Evolutionary conservation across 768 basidiomycete genomes (phyloP).

Genomic region (Serendipita sp.): DNA sequence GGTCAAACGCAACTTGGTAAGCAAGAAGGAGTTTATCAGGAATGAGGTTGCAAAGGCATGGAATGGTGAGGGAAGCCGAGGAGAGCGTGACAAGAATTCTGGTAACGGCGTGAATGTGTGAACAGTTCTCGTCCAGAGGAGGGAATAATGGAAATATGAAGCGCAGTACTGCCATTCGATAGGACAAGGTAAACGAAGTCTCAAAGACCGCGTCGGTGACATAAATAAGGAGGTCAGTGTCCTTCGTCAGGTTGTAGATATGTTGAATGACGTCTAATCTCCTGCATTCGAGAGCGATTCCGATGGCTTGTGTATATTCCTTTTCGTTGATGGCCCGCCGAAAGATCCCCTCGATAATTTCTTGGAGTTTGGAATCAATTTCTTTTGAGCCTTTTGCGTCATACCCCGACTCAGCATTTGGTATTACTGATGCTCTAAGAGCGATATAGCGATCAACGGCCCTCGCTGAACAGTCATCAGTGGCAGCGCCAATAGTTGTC

Average conservation of each 20-base stretch:
- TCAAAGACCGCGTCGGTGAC: slow-evolving; percentile 86
- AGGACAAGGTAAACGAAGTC: slow-evolving; percentile 72
- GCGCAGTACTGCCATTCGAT: slow-evolving; percentile 65
- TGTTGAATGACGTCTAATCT: slow-evolving; percentile 73
- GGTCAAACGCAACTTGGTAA: slow-evolving; percentile 91
- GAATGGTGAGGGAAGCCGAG: slow-evolving; percentile 60
- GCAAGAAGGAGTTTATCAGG: slow-evolving; percentile 59
- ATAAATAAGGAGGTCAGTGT: slow-evolving; percentile 70
- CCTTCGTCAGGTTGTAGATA: slow-evolving; percentile 57
- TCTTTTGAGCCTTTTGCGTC: slow-evolving; percentile 31
- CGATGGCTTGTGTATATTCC: slow-evolving; percentile 81
- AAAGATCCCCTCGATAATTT: slow-evolving; percentile 83
- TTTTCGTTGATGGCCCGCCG: slow-evolving; percentile 69
- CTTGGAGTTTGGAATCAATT: slow-evolving; percentile 63
- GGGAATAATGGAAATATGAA: slow-evolving; percentile 81
- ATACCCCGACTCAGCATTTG: slow-evolving; percentile 30
- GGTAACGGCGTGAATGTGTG: slow-evolving; percentile 65
- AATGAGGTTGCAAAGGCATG: slow-evolving; percentile 49
- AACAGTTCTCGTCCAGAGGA: slow-evolving; percentile 53
- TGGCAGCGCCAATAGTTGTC: not conserved
- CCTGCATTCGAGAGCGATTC: slow-evolving; percentile 84
- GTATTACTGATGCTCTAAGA: slow-evolving; percentile 27
- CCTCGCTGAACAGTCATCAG: slow-evolving; percentile 43
- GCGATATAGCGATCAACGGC: slow-evolving; percentile 90
- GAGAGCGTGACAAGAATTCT: slow-evolving; percentile 82